phyloP scores from a whole-genome alignment of 345 rosid species.

The Heritiera littoralis region DNA sequence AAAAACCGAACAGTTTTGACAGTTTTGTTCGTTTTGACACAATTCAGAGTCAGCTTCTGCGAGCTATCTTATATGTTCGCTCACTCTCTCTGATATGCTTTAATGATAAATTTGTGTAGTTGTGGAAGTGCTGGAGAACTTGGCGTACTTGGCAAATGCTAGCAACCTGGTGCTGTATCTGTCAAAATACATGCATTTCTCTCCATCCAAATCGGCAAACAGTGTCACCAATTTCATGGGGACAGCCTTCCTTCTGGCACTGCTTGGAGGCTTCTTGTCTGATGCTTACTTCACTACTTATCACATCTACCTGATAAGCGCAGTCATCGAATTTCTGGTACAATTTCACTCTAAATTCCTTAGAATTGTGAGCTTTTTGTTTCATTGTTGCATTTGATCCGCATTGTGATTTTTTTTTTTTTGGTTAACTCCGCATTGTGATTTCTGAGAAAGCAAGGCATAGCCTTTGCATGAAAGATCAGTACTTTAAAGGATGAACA shows the following conservation, averaged over 20 bases:
- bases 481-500: not conserved
- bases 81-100: not conserved
- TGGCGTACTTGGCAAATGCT: constrained; percentile 79
- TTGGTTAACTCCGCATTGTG: not conserved
- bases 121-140: constrained; percentile 87
- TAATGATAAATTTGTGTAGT: constrained; percentile 37
- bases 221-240: constrained; percentile 87
- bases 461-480: not conserved
- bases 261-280: constrained; percentile 80
- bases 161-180: constrained; percentile 76
- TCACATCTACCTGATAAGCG: constrained; percentile 63
- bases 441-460: not conserved
- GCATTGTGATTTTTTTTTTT: not conserved
- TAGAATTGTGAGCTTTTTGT: not conserved
- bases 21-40: not conserved
- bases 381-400: not conserved
- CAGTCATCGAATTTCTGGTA: constrained; percentile 69
- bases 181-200: constrained; percentile 62
- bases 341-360: not conserved
- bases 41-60: not conserved
- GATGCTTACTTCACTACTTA: constrained; percentile 71
- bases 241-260: constrained; percentile 77
- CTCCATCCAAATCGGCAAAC: constrained; percentile 70
- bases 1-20: too few relatives aligned
- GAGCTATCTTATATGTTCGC: not conserved